Evolutionary conservation across 768 basidiomycete species (phyloP).

Genomic region (Panaeolus papilionaceus): DNA sequence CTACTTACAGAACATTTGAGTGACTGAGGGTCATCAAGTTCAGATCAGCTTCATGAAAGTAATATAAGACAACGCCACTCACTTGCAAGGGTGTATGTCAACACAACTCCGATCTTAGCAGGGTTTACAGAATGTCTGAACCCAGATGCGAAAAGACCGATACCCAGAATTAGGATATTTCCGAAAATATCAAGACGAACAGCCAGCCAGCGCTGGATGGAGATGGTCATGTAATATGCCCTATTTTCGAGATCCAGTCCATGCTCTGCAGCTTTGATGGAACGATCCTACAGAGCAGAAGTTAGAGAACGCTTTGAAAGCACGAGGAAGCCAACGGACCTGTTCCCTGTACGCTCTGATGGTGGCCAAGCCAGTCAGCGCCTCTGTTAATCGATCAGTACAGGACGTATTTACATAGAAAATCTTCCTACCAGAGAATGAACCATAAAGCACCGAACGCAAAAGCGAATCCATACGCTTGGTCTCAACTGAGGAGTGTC

Average conservation of each 20-base stretch:
- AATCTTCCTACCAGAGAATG: slow-evolving; percentile 55
- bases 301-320: not conserved
- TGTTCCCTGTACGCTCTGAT: slow-evolving; percentile 65
- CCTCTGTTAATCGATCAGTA: slow-evolving; percentile 45
- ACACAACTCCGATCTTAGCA: slow-evolving; percentile 67
- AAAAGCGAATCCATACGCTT: slow-evolving; percentile 72
- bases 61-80: slow-evolving; percentile 24
- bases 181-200: slow-evolving; percentile 71
- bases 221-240: slow-evolving; percentile 69
- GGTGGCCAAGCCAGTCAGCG: slow-evolving; percentile 67
- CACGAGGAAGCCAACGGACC: slow-evolving; percentile 35
- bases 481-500: slow-evolving; percentile 65
- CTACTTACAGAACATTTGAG: slow-evolving; percentile 57
- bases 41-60: not conserved
- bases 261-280: slow-evolving; percentile 54
- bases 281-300: slow-evolving; percentile 43
- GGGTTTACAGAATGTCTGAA: slow-evolving; percentile 64
- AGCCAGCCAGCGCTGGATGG: slow-evolving; percentile 70
- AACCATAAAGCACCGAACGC: slow-evolving; percentile 62
- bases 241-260: slow-evolving; percentile 65
- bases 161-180: slow-evolving; percentile 71
- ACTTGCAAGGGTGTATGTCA: slow-evolving; percentile 62
- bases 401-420: not conserved
- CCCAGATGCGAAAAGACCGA: slow-evolving; percentile 71
- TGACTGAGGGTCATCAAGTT: slow-evolving; percentile 41